A percentile compares a stretch with the other conserved stretches of the same genome.
Conservation (phyloP, 768 basidiomycete species). For the Lentinula raphanica region DNA sequence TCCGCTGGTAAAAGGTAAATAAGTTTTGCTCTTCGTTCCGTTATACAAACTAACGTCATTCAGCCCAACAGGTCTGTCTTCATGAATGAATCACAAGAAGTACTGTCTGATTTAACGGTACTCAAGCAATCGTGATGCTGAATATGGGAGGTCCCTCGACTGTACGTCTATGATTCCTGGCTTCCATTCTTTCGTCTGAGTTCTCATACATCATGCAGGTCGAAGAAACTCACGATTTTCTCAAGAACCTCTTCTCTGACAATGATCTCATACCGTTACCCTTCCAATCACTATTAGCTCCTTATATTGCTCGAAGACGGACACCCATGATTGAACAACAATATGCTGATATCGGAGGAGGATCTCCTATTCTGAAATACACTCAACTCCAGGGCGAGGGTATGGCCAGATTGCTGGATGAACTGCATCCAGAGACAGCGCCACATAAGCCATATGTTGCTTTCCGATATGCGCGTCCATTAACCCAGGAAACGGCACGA, state of each 20-base stretch:
- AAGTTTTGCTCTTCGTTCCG: slow-evolving; percentile 13
- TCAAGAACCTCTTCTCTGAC: slow-evolving; percentile 88
- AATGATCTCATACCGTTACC: slow-evolving; percentile 94
- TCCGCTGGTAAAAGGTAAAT: slow-evolving; percentile 39
- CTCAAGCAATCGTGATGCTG: slow-evolving; percentile 83
- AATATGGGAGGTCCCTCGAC: slow-evolving; percentile 99
- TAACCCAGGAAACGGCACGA: slow-evolving; percentile 76
- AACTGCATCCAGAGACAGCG: slow-evolving; percentile 87
- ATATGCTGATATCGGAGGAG: slow-evolving; percentile 92
- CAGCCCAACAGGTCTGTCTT: slow-evolving; percentile 57
- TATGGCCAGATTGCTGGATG: slow-evolving; percentile 89
- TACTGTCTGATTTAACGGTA: slow-evolving; percentile 3
- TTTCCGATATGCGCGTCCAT: slow-evolving; percentile 88
- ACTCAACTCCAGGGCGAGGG: slow-evolving; percentile 83
- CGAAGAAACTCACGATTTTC: slow-evolving; percentile 86
- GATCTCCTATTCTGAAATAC: slow-evolving; percentile 91
- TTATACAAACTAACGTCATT: slow-evolving; percentile 6
- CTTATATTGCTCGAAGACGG: slow-evolving; percentile 81
- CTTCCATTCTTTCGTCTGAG: not conserved
- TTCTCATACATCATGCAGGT: slow-evolving; percentile 47
- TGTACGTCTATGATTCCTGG: slow-evolving; percentile 36
- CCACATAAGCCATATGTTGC: slow-evolving; percentile 96
- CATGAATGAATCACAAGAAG: not conserved
- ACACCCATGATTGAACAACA: slow-evolving; percentile 93
- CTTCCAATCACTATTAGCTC: slow-evolving; percentile 83